Conservation (phyloP, 78 protist genomes). For the slime mould (Dictyostelium discoideum) region DNA sequence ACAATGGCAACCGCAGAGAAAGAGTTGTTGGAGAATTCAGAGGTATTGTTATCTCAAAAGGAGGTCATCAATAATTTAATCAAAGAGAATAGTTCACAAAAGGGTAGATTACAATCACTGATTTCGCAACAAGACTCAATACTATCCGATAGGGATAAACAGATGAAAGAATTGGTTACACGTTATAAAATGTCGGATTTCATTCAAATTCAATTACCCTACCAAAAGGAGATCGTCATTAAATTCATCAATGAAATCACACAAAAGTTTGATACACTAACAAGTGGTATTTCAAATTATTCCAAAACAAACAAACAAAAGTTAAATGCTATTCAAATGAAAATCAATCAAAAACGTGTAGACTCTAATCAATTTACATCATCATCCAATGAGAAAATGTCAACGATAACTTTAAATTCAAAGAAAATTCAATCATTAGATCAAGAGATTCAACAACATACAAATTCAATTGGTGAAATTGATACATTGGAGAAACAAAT, state of each 20-base stretch:
- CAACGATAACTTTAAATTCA: not conserved
- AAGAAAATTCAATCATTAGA: constrained; percentile 9
- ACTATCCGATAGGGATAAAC: constrained; percentile 5
- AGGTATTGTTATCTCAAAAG: not conserved
- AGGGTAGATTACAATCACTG: not conserved
- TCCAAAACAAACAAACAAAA: not conserved
- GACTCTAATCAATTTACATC: not conserved
- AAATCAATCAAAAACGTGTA: not conserved
- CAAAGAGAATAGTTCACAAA: not conserved
- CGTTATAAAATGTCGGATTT: constrained; percentile 29
- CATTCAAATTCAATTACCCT: not conserved
- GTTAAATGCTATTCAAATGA: not conserved
- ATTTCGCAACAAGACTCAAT: not conserved
- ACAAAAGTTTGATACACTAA: not conserved
- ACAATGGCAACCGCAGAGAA: not conserved
- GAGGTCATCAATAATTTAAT: not conserved
- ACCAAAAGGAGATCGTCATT: not conserved
- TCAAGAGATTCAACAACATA: not conserved
- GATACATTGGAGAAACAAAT: not conserved
- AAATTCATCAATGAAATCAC: not conserved
- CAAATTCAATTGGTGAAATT: not conserved
- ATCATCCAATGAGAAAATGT: not conserved
- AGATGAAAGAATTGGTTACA: constrained; percentile 1
- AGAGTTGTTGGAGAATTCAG: constrained; percentile 28
- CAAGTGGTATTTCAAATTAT: not conserved